Percentiles rank a stretch among this genome's conserved stretches.
These are phyloP conservation scores for Kurtzmaniella fragi DNA, from an alignment of 805 yeast genomes.

Conservation along the genomic window DNA sequence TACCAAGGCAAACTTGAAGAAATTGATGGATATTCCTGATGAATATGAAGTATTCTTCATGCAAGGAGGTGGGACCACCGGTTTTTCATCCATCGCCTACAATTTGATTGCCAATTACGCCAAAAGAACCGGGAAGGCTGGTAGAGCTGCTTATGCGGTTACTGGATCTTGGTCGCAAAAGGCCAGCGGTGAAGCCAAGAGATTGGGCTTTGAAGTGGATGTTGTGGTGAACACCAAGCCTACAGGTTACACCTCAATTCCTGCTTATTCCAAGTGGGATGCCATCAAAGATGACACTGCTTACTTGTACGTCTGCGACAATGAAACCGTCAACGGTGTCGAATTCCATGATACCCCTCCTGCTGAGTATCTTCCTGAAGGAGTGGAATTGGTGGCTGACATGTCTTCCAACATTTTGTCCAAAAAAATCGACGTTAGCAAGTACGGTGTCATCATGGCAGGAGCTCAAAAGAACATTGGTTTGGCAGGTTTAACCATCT, in stretches of 20 bases:
- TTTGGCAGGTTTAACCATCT: constrained; percentile 89
- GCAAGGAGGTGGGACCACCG: constrained; percentile 98
- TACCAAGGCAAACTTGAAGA: constrained; percentile 61
- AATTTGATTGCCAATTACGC: constrained; percentile 75
- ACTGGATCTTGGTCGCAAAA: constrained; percentile 95
- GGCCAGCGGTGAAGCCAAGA: constrained; percentile 77
- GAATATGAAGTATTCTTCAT: constrained; percentile 91
- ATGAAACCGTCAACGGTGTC: constrained; percentile 95
- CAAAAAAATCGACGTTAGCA: constrained; percentile 70
- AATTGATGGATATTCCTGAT: constrained; percentile 75
- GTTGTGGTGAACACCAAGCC: constrained; percentile 63
- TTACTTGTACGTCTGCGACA: constrained; percentile 87
- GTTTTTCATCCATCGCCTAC: constrained; percentile 83
- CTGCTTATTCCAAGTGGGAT: constrained; percentile 59
- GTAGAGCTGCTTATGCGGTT: constrained; percentile 79
- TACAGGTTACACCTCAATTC: constrained; percentile 55
- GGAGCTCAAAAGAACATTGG: constrained; percentile 99
- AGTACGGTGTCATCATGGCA: constrained; percentile 87
- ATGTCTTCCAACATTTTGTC: constrained; percentile 92
- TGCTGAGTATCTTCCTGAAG: constrained; percentile 51
- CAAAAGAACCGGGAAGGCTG: constrained; percentile 66
- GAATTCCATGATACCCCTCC: constrained; percentile 62
- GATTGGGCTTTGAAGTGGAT: constrained; percentile 76
- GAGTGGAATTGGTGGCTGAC: constrained; percentile 84
- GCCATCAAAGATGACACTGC: constrained; percentile 56